Percentiles rank a stretch among this genome's conserved stretches.
Evolutionary conservation across 2,329 filamentous ascomycete species (phyloP).

Genomic region (Alternaria atra): DNA sequence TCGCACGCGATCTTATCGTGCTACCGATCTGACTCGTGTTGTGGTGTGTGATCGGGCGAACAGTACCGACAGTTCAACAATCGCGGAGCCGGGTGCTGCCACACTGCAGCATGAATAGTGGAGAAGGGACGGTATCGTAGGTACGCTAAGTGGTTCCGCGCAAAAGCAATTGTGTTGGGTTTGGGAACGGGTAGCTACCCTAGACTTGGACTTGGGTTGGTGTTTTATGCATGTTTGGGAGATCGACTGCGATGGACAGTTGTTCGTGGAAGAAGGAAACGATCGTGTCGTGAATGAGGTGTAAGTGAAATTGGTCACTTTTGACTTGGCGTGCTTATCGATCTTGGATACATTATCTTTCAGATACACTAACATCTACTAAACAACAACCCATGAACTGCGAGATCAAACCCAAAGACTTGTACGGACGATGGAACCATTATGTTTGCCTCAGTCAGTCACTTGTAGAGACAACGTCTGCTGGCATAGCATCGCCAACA

Average conservation of each 20-base stretch:
- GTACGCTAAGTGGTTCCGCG: background rate
- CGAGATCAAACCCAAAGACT: background rate
- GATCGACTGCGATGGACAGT: background rate
- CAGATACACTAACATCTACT: background rate
- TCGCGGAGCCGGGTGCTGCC: slow-evolving; percentile 3
- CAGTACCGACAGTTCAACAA: background rate
- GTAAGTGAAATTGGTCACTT: background rate
- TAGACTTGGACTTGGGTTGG: background rate
- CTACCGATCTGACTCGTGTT: background rate
- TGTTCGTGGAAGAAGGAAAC: too few species aligned
- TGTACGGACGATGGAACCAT: background rate
- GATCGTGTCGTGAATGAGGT: background rate
- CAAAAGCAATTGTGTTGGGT: background rate
- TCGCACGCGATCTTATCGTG: background rate
- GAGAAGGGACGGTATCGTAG: background rate
- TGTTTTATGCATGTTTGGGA: background rate
- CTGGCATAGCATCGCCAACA: too few species aligned
- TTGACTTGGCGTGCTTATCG: background rate
- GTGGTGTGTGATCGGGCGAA: background rate
- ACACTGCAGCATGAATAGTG: background rate
- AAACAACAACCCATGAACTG: background rate
- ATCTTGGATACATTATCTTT: background rate
- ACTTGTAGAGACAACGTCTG: too few species aligned
- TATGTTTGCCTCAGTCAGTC: background rate
- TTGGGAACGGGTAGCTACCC: background rate